Evolutionary conservation across 805 yeast species (phyloP).

Genomic region (Metschnikowia arizonensis): DNA sequence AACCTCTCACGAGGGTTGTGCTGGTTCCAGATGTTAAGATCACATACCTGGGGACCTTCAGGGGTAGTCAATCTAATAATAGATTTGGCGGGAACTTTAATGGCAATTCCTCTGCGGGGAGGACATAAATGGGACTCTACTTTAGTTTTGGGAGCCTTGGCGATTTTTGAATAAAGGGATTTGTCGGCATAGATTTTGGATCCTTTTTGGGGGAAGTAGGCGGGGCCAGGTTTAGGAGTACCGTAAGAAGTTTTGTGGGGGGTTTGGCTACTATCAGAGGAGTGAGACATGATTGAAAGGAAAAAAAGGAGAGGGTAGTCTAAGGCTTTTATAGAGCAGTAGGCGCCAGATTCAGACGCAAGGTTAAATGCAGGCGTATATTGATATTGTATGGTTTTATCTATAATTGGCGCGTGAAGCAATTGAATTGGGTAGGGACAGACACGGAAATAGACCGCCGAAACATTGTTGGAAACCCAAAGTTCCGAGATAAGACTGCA

Average conservation of each 20-base stretch:
- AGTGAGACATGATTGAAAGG: constrained; percentile 9
- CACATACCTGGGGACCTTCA: constrained; percentile 70
- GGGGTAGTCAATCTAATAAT: constrained; percentile 59
- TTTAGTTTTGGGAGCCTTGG: constrained; percentile 40
- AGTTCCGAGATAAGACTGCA: no score
- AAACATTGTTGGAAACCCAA: no score
- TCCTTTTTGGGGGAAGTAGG: constrained; percentile 54
- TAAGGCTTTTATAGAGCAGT: no score
- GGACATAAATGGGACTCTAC: constrained; percentile 43
- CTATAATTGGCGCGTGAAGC: no score
- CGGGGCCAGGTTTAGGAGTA: constrained; percentile 47
- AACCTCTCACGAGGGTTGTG: constrained; percentile 60
- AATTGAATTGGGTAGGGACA: no score
- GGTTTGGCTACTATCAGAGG: constrained; percentile 23
- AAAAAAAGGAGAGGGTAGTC: no score
- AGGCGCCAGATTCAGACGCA: no score
- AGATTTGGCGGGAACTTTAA: constrained; percentile 58
- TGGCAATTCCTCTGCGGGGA: constrained; percentile 57
- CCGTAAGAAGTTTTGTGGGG: constrained; percentile 33
- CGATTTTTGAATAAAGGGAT: constrained; percentile 43
- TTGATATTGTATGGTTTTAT: no score
- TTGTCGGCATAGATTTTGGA: constrained; percentile 51
- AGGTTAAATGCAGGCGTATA: no score
- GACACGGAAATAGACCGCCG: no score
- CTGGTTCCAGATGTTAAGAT: constrained; percentile 60